phyloP scores from a whole-genome alignment of 1,139 yeast genomes.

The Yamadazyma triangularis region DNA sequence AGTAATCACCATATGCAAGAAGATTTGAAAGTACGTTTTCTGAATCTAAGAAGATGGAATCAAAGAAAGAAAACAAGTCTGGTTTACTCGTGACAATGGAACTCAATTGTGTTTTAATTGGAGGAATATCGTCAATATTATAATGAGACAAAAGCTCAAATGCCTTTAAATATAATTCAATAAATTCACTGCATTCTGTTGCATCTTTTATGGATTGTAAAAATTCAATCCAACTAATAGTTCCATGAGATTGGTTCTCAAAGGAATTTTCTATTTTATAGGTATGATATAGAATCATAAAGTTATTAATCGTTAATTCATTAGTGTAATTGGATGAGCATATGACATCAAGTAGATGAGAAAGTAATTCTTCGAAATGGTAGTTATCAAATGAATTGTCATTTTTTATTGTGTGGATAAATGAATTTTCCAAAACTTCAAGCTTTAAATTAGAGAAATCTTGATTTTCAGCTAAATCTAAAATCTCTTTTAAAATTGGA shows the following conservation, averaged over 20 bases:
- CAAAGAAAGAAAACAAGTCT: slow-evolving; percentile 7
- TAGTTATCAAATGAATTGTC: slow-evolving; percentile 14
- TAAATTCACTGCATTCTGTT: slow-evolving; percentile 25
- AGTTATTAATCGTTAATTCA: slow-evolving; percentile 19
- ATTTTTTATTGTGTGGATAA: slow-evolving; percentile 15
- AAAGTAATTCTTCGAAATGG: slow-evolving; percentile 11
- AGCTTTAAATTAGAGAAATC: slow-evolving; percentile 27
- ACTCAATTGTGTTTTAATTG: background rate
- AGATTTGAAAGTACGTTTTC: slow-evolving; percentile 4
- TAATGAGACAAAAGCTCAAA: slow-evolving; percentile 22
- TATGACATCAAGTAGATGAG: background rate
- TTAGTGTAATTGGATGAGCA: slow-evolving; percentile 5
- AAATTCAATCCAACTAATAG: slow-evolving; percentile 34
- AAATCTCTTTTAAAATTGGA: slow-evolving; percentile 27
- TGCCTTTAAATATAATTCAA: slow-evolving; percentile 28
- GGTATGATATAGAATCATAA: slow-evolving; percentile 22
- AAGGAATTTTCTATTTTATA: slow-evolving; percentile 28
- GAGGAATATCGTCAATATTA: background rate
- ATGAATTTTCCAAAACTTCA: slow-evolving; percentile 33
- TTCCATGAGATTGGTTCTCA: slow-evolving; percentile 13
- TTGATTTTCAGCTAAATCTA: slow-evolving; percentile 14
- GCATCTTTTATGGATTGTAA: slow-evolving; percentile 19
- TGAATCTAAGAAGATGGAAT: slow-evolving; percentile 4
- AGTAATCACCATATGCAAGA: slow-evolving; percentile 16
- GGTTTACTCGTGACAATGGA: slow-evolving; percentile 1